Evolutionary conservation across 768 basidiomycete genomes (phyloP).

Genomic region (Suillus subluteus): DNA sequence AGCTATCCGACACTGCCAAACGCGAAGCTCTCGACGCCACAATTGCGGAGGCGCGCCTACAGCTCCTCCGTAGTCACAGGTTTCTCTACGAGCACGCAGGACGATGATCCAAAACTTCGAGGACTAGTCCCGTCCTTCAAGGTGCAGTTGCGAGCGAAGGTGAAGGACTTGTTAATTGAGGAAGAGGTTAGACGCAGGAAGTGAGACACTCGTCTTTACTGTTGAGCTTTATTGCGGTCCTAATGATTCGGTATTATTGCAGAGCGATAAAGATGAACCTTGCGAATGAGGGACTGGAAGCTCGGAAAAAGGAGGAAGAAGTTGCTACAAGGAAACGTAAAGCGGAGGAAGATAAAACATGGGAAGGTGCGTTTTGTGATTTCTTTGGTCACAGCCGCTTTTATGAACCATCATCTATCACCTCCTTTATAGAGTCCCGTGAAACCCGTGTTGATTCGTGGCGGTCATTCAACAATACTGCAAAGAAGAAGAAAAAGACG

Average conservation of each 20-base stretch:
- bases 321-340: conserved; percentile 78
- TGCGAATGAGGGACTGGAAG: conserved; percentile 90
- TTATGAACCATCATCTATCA: conserved; percentile 5
- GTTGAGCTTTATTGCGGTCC: conserved; percentile 1
- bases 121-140: conserved; percentile 61
- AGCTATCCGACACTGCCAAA: conserved; percentile 76
- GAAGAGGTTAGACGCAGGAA: conserved; percentile 86
- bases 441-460: conserved; percentile 86
- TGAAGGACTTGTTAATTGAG: conserved; percentile 86
- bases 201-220: conserved; percentile 44
- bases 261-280: conserved; percentile 90
- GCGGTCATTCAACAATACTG: conserved; percentile 67
- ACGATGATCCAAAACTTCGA: conserved; percentile 51
- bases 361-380: conserved; percentile 70
- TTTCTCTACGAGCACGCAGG: conserved; percentile 61
- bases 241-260: conserved; percentile 9
- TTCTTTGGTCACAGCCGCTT: neutral
- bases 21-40: conserved; percentile 83
- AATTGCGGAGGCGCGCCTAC: conserved; percentile 72
- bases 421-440: conserved; percentile 33
- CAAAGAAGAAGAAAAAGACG: conserved; percentile 85
- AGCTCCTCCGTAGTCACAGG: conserved; percentile 65
- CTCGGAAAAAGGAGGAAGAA: conserved; percentile 92
- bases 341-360: conserved; percentile 82
- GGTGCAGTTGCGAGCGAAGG: conserved; percentile 65